Base-by-base conservation (phyloP, 1,139 yeast species). In the Kluyveromyces sp. region DNA sequence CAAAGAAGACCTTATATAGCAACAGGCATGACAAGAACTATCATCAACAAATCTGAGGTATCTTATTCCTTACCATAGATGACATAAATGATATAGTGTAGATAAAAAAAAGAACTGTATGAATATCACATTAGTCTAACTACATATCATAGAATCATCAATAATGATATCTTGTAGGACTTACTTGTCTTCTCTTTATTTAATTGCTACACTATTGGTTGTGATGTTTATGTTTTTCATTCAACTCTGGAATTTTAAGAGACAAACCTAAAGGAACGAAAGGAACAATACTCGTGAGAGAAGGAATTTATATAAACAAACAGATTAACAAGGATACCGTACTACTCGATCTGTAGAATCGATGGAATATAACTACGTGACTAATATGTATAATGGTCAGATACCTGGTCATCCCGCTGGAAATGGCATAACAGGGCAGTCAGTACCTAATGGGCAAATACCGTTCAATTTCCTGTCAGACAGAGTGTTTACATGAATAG, bases 1-100 rank as follows among this genome's bases (percentile, higher is more conserved):
- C 68, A 73, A 6, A 53, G 63, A 43, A 52, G 64, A 39, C 59
- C 59, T n/a, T 60, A 60, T 41, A 45, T 47, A 27, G 44, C 57
- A 3, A 40, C 41, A 1, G 64, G 64, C 25, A 50, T 60, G 58
- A 49, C 53, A 15, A 51, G 63, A 32, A 55, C 55, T 8, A 26
- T 61, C 25, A 53, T 61, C 35, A 45, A 43, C 30, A 28, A n/a
- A 21, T 21, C 32, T 15, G 28, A 21, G 5, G 35, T 34, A 26
- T 26, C 38, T 2, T 41, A 41, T 29, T 38, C 41, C 5, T 31
- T 37, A 15, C 39, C 39, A 31, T 37, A 28, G 15, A 10, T 33
- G 21, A 15, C 21, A 15, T 15, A 2, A 15, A 15, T 15, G 21
- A 15, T 15, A 15, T 15, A 15, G 21, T 15, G 21, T 15, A 15